A percentile compares a stretch with the other conserved stretches of the same genome.
Evolutionary conservation across 495 filamentous ascomycete genomes (phyloP).

Genomic region (Penicillium subrubescens): DNA sequence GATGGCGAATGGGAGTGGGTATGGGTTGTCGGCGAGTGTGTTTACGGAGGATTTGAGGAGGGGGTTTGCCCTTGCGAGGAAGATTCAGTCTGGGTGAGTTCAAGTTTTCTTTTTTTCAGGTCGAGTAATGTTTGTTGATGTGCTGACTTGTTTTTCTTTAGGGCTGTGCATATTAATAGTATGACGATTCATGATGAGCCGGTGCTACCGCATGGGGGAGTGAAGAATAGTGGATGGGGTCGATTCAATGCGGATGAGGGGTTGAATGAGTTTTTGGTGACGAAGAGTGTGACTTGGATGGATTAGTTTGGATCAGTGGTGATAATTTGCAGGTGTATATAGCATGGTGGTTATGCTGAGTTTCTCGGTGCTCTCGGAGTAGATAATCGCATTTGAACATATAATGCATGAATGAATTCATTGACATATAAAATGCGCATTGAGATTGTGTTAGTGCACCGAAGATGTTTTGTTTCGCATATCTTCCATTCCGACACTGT

Average conservation of each 20-base stretch:
- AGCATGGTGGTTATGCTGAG: not conserved
- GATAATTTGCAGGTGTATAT: not conserved
- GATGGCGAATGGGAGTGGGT: conserved; percentile 50
- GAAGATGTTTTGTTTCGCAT: not conserved
- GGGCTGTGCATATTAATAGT: conserved; percentile 82
- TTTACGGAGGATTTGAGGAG: conserved; percentile 49
- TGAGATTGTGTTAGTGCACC: not conserved
- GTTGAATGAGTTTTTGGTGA: conserved; percentile 73
- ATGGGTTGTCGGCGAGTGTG: conserved; percentile 50
- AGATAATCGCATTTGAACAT: not conserved
- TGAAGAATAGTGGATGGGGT: conserved; percentile 83
- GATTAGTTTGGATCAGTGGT: conserved; percentile 20
- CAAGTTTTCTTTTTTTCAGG: too few relatives aligned
- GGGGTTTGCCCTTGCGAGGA: conserved; percentile 45
- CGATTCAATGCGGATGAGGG: conserved; percentile 58
- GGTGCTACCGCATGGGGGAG: conserved; percentile 77
- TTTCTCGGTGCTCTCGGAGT: not conserved
- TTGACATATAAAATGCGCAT: not conserved
- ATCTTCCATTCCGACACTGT: not conserved
- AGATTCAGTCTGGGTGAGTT: conserved; percentile 51
- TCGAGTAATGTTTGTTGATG: too few relatives aligned
- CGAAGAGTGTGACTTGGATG: conserved; percentile 81
- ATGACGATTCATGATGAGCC: conserved; percentile 88
- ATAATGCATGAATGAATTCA: not conserved
- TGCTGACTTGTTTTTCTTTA: conserved; percentile 16